Evolutionary conservation across 2,329 filamentous ascomycete genomes (phyloP), one percentile per base, ranked within the genome.

Genomic region (Penicillium sp.): DNA sequence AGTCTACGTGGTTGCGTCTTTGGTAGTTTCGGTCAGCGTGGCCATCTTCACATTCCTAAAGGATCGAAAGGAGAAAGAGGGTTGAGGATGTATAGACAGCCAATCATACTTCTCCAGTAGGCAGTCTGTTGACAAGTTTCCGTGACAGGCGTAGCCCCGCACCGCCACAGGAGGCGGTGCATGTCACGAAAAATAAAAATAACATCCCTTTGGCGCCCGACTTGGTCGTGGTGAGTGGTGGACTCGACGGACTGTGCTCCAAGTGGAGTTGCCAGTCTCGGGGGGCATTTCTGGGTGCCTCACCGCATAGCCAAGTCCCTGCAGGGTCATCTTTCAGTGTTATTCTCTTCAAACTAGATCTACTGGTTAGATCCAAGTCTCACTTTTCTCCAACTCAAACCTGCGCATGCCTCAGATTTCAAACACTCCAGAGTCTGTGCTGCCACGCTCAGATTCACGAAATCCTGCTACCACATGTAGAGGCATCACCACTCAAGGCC

Each of bases 391-490:
- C 8, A 10, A 54, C 33, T 55, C 28, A 37, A 35, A 56, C n/a
- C 22, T 30, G 35, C 40, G 49, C 33, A 91, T 91, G 88, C 85
- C 88, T 62, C 88, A 88, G 76, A 85, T 88, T 65, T 80, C 85
- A 58, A 85, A 89, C 73, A 96, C 92, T 0, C 93, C 94, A 66
- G 93, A 97, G 81, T 89, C 91, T 22, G 81, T 90, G 30, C 82
- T 97, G 61, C 85, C 85, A 60, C 90, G 93, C 61, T 88, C 88
- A 71, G 93, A 97, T 82, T 96, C 92, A 56, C 92, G 91, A 75
- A 89, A 96, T 68, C 89, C 93, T 2, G 84, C 86, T 1, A 90
- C 89, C 13, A 97, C 93, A 75, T 99, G 95, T 79, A 89, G 89
- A 79, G 95, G 95, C 61, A 87, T 98, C 65, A 97, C 93, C 4